Base-by-base conservation (phyloP, 768 basidiomycete species). In the Nidularia pulvinata region DNA sequence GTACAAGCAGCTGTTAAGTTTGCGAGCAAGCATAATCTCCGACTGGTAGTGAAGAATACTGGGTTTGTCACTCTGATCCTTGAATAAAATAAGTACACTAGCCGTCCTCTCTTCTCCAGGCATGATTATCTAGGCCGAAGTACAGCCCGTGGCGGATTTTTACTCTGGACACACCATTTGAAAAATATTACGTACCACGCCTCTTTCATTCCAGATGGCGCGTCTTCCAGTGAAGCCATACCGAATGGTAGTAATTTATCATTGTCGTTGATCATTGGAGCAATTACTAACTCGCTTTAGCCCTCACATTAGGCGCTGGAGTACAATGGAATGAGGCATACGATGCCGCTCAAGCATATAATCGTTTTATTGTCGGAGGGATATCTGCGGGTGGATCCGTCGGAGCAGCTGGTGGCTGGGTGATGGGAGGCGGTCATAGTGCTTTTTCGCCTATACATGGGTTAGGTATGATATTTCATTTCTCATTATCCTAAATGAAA, bases 341-440 rank as follows among this genome's bases (percentile, higher is more conserved):
- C 53, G 59, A 55, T 2, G 70, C 71, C 5, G 74, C 68, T 6
- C 61, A 76, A n/a, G 56, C 64, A 4, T 59, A 75, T n/a, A 68
- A 66, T 0, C 70, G 74, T 4, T 60, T 73, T 44, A 65, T 83
- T 16, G 70, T 82, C 5, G 83, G 83, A 5, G 81, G 75, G 7
- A n/a, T 69, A 5, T 71, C 71, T 6, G 9, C 35, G 0, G 68
- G 69, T 5, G 77, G 71, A 19, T 72, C 77, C 5, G 68, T 82
- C 4, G 81, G 78, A 36, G 71, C 79, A 25, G 70, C 73, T 11
- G 79, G 77, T 32, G 81, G 80, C 16, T 83, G 78, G 75, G 50
- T 76, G 3, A 61, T 69, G 32, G 82, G 81, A 10, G 79, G 76
- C 4, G 78, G 81, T 1, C 78, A 82, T 51, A 75, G 74, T 39